A percentile compares a stretch with the other conserved stretches of the same genome.
phyloP scores from a whole-genome alignment of 805 yeast genomes.

The Schwanniomyces polymorphus region DNA sequence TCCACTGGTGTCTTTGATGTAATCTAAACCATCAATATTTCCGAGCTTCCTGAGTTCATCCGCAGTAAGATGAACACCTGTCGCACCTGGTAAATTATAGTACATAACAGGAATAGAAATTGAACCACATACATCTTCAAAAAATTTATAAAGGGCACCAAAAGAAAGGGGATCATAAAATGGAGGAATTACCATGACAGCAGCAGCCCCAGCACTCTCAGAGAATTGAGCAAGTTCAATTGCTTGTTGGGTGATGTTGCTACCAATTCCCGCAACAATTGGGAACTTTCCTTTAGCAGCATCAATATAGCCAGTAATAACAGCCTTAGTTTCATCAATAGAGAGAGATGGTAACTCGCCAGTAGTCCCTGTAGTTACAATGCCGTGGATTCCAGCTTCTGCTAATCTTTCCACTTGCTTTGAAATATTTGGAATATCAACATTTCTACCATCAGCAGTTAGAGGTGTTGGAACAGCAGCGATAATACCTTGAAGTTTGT shows the following conservation, averaged over 20 bases:
- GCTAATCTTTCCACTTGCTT: conserved; percentile 11
- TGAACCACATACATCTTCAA: conserved; percentile 12
- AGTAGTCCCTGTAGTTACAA: conserved; percentile 14
- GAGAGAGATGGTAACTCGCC: conserved; percentile 13
- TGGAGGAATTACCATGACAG: conserved; percentile 13
- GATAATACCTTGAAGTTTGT: conserved; percentile 10
- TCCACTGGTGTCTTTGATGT: conserved; percentile 9
- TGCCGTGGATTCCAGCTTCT: conserved; percentile 12
- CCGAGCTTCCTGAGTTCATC: conserved; percentile 10
- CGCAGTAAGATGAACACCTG: conserved; percentile 8
- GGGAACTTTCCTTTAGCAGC: conserved; percentile 12
- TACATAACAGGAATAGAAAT: conserved; percentile 11
- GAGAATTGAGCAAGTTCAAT: conserved; percentile 12
- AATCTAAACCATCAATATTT: conserved; percentile 11
- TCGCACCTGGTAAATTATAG: conserved; percentile 13
- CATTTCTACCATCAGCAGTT: conserved; percentile 6
- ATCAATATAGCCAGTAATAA: conserved; percentile 11
- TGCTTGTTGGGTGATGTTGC: conserved; percentile 11
- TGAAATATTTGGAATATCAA: conserved; percentile 8
- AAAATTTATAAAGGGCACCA: conserved; percentile 10
- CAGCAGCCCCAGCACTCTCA: conserved; percentile 12
- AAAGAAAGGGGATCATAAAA: conserved; percentile 11
- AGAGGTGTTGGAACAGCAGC: conserved; percentile 16
- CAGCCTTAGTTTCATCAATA: conserved; percentile 10
- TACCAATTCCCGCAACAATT: conserved; percentile 12